A percentile compares a stretch with the other conserved stretches of the same genome.
phyloP scores from a whole-genome alignment of 2,329 filamentous ascomycete genomes.

The Cyphellophora attinorum region DNA sequence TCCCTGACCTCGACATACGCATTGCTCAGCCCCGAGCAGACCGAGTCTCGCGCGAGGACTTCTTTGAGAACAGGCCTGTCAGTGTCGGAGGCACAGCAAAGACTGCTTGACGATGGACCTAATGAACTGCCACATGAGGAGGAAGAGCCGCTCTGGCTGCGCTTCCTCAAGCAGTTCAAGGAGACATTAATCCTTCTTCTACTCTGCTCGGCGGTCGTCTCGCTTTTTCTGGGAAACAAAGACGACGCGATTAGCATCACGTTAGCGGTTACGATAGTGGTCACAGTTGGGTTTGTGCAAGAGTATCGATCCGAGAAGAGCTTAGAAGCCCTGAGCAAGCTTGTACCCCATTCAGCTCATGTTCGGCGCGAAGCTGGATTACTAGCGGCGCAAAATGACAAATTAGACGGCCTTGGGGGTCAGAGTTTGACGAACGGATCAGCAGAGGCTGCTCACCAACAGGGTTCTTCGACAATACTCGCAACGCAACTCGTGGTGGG shows the following conservation, averaged over 20 bases:
- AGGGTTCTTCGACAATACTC: conserved; percentile 63
- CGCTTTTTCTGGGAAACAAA: conserved; percentile 81
- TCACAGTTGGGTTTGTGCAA: conserved; percentile 90
- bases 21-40: conserved; percentile 65
- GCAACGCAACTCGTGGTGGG: conserved; percentile 82
- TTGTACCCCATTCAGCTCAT: conserved; percentile 93
- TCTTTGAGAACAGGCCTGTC: conserved; percentile 77
- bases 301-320: conserved; percentile 98
- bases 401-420: conserved; percentile 27
- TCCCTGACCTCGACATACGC: conserved; percentile 43
- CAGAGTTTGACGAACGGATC: conserved; percentile 38
- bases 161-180: conserved; percentile 93
- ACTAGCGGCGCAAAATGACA: no score
- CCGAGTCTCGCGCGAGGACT: conserved; percentile 66
- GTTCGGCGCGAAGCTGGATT: conserved; percentile 56
- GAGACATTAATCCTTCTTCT: conserved; percentile 91
- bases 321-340: conserved; percentile 82
- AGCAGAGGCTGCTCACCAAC: conserved; percentile 57
- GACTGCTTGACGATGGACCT: conserved; percentile 70
- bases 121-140: conserved; percentile 94
- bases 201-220: conserved; percentile 77
- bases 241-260: conserved; percentile 95
- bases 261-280: conserved; percentile 91
- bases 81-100: conserved; percentile 67
- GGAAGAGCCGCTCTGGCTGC: conserved; percentile 87